Base-by-base conservation (phyloP, 495 filamentous ascomycete genomes). In the Lindgomyces ingoldianus region DNA sequence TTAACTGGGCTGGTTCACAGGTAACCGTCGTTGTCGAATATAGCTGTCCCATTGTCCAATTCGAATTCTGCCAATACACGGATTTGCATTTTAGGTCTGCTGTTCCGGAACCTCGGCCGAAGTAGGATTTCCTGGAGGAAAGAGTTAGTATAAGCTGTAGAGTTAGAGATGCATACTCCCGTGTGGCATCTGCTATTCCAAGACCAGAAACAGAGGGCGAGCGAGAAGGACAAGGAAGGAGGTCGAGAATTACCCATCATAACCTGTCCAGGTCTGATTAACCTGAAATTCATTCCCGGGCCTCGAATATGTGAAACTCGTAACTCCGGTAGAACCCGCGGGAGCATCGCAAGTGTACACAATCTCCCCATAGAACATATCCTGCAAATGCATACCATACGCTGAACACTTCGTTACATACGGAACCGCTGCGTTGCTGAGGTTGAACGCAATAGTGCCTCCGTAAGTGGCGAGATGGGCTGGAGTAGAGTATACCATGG, bases 1-100 rank as follows among this genome's bases (percentile, higher is more conserved):
- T 27, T 24, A 60, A 30, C 25, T 27, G 3, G 9, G 3, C 45
- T 27, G 57, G 19, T n/a, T 27, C 22, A 39, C 57, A 60, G n/a
- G 30, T 39, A 12, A 29, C 25, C 19, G 3, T 30, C 3, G 18
- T 36, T 10, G 30, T 62, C 4, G 11, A 27, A 45, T 62, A 62
- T 12, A 55, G 19, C 51, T 62, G 60, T 10, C 60, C 60, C 39
- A 62, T 55, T 1, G 60, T 62, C 60, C 60, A 62, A 22, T 62
- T 54, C 9, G 48, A 1, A 56, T 62, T 62, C 49, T 54, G 27
- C 60, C 47, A 62, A 25, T 9, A 12, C 19, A 2, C 41, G 6
- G 30, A 41, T 42, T 54, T 21, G 47, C 47, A 62, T 9, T 45
- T 30, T 19, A 62, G 22, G 19, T 49, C 45, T 25, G 30, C 27